A percentile compares a stretch with the other conserved stretches of the same genome.
These are phyloP conservation scores for Xylaria sp. DNA, from an alignment of 2,329 filamentous ascomycete genomes.

Conservation along the genomic window DNA sequence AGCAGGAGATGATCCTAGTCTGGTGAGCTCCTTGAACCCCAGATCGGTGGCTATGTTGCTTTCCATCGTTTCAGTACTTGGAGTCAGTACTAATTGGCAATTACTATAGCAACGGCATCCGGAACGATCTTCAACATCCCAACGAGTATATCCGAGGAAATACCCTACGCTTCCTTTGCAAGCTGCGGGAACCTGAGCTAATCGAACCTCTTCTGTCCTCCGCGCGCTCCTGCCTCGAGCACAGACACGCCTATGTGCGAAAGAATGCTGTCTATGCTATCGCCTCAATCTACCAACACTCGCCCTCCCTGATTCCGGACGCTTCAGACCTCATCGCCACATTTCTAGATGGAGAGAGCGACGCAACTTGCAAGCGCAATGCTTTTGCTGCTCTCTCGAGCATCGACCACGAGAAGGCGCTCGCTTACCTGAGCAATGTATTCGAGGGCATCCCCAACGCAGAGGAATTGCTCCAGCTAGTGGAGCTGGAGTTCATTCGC, in stretches of 20 bases:
- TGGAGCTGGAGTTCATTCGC: slow-evolving; percentile 93
- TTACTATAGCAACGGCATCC: slow-evolving; percentile 77
- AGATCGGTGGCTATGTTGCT: neutral
- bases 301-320: slow-evolving; percentile 87
- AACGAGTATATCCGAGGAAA: slow-evolving; percentile 99
- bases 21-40: slow-evolving; percentile 55
- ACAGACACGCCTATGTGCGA: slow-evolving; percentile 94
- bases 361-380: slow-evolving; percentile 95
- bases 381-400: slow-evolving; percentile 86
- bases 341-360: slow-evolving; percentile 86
- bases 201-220: slow-evolving; percentile 94
- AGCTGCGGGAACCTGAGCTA: slow-evolving; percentile 89
- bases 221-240: slow-evolving; percentile 85
- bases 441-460: slow-evolving; percentile 93
- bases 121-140: slow-evolving; percentile 92
- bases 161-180: slow-evolving; percentile 95
- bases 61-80: neutral
- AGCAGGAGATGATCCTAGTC: slow-evolving; percentile 99
- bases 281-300: slow-evolving; percentile 86
- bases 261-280: slow-evolving; percentile 98
- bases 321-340: slow-evolving; percentile 84
- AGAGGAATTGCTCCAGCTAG: slow-evolving; percentile 87
- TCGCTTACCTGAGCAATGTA: slow-evolving; percentile 79
- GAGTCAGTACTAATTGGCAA: slow-evolving; percentile 8
- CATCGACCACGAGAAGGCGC: slow-evolving; percentile 89